Evolutionary conservation across 148 eudicot species (phyloP), one percentile per base, ranked within the genome.

Genomic region (Heliamphora exappendiculata): DNA sequence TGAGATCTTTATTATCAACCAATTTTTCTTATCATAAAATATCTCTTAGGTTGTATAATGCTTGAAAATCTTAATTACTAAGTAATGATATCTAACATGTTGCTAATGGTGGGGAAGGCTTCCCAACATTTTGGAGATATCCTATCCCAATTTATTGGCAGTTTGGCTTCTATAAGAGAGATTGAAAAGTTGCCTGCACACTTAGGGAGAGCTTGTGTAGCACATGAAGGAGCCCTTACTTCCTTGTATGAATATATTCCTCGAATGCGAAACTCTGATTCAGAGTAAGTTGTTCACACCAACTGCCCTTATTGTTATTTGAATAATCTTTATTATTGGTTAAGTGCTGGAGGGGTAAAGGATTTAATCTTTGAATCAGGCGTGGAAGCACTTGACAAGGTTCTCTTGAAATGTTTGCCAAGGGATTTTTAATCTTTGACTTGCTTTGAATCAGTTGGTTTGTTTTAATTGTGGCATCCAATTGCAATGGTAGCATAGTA

Each of bases 91-190:
- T 60, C 70, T 80, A 41, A 73, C 63, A 44, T 81, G 64, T 17
- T 51, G 29, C 33, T 55, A 20, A 57, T 33, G 62, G 42, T 49
- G 51, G 73, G 34, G 76, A 74, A 96, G 99, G 99, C 99, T 86
- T 96, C 99, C 76, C 97, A 93, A 83, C 95, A 96, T 80, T 96
- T 96, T 80, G 99, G 98, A 72, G 93, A 93, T 82, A 86, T 96
- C 79, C 86, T 96, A 59, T 89, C 91, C 67, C 86, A 83, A 73
- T 96, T 93, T 82, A 83, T 89, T 80, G 91, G 87, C 53, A 86
- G 81, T 73, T 81, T 96, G 84, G 91, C 91, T 73, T 93, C 93
- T 49, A 82, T 76, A 12, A 80, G 39, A 67, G 84, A 78, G 70
- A 76, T 96, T 70, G 83, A 82, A 36, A 84, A 76, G 45, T 77